Conservation (phyloP, 106 monocot genomes). For the Dioscorea zingiberensis region DNA sequence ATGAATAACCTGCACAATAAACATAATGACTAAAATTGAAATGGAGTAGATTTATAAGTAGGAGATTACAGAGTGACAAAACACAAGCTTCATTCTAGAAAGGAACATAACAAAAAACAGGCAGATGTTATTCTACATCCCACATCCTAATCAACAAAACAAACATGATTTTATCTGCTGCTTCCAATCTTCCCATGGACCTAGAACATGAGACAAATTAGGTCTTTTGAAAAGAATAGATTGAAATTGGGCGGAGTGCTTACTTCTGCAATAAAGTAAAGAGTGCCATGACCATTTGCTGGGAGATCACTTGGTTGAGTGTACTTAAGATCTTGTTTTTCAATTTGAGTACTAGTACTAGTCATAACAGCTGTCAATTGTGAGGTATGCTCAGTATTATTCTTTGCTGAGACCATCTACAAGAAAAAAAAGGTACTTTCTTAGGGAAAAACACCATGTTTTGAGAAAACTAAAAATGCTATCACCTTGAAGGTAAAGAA, state of each 20-base stretch:
- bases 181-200: too few species aligned
- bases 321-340: conserved; percentile 18
- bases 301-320: conserved; percentile 14
- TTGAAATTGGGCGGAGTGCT: conserved; percentile 4
- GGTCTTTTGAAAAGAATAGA: not conserved
- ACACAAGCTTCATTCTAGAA: too few species aligned
- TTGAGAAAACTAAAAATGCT: not conserved
- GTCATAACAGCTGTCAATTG: conserved; percentile 11
- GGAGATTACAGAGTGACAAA: too few species aligned
- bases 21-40: not conserved
- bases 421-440: not conserved
- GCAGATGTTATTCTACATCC: too few species aligned
- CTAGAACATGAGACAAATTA: not conserved
- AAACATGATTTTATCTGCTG: too few species aligned
- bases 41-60: not conserved
- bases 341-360: conserved; percentile 12
- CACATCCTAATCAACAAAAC: too few species aligned
- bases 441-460: not conserved
- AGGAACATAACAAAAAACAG: too few species aligned
- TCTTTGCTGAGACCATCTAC: conserved; percentile 65
- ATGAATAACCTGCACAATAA: conserved; percentile 67
- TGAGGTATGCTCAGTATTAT: conserved; percentile 21
- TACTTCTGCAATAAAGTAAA: conserved; percentile 66
- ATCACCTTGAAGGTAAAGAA: not conserved
- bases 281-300: conserved; percentile 20